A percentile compares a stretch with the other conserved stretches of the same genome.
These are phyloP conservation scores for Didymella segeticola DNA, from an alignment of 2,329 filamentous ascomycete genomes.

Conservation along the genomic window DNA sequence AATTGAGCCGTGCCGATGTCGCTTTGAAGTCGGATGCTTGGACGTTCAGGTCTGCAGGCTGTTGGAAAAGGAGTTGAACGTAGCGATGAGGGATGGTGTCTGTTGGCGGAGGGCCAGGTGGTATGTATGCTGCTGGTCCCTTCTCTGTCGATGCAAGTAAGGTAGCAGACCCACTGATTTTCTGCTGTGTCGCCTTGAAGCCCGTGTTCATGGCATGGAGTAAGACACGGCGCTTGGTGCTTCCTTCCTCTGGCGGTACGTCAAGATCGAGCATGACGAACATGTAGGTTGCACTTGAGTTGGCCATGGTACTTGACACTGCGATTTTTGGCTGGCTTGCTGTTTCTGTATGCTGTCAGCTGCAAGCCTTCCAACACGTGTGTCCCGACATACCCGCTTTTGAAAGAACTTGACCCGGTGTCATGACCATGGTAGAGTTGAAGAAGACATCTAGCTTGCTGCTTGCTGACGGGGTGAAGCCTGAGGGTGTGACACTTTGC, in stretches of 20 bases:
- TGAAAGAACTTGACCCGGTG: slow-evolving; percentile 35
- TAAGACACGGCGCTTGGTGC: slow-evolving; percentile 36
- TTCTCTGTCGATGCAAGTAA: slow-evolving; percentile 38
- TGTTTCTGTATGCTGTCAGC: slow-evolving; percentile 31
- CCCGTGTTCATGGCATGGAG: slow-evolving; percentile 44
- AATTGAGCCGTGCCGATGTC: slow-evolving; percentile 31
- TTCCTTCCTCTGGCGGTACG: slow-evolving; percentile 35
- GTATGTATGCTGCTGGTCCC: slow-evolving; percentile 42
- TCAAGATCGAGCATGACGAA: slow-evolving; percentile 49
- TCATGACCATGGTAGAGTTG: slow-evolving; percentile 39
- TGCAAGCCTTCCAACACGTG: not conserved
- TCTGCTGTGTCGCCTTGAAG: slow-evolving; percentile 43
- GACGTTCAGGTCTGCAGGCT: slow-evolving; percentile 36
- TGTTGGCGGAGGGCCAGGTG: slow-evolving; percentile 42
- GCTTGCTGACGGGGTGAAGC: slow-evolving; percentile 37
- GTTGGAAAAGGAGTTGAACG: slow-evolving; percentile 43
- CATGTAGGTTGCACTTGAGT: slow-evolving; percentile 35
- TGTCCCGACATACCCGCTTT: slow-evolving; percentile 36
- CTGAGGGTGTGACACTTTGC: slow-evolving; percentile 36
- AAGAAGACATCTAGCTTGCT: slow-evolving; percentile 42
- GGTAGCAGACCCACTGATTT: slow-evolving; percentile 24
- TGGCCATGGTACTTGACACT: slow-evolving; percentile 23
- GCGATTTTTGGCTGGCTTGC: slow-evolving; percentile 39
- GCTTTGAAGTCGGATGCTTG: slow-evolving; percentile 31
- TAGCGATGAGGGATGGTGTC: slow-evolving; percentile 46